These are phyloP conservation scores for Exophiala sideris DNA, from an alignment of 2,329 filamentous ascomycete species.

Conservation along the genomic window DNA sequence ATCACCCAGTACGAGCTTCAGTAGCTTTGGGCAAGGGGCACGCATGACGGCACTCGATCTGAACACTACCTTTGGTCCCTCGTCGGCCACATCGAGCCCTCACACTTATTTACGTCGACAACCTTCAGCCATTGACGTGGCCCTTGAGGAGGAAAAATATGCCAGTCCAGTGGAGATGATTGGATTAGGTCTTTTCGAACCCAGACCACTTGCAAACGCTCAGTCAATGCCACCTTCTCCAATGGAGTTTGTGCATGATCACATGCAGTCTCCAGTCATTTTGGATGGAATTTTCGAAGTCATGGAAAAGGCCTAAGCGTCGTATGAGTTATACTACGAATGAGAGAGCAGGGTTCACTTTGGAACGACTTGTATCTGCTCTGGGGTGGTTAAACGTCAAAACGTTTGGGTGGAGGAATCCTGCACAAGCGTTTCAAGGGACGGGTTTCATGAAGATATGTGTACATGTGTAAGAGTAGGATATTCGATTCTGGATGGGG, in stretches of 20 bases:
- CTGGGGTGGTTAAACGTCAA: neutral
- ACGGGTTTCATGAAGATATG: slow-evolving; percentile 8
- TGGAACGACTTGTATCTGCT: neutral
- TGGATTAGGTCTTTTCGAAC: slow-evolving; percentile 44
- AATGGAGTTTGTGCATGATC: slow-evolving; percentile 21
- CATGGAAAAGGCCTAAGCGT: slow-evolving; percentile 35
- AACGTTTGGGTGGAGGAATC: neutral
- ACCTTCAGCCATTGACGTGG: slow-evolving; percentile 44
- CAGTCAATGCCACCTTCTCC: slow-evolving; percentile 15
- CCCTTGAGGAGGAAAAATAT: slow-evolving; percentile 41
- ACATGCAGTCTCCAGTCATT: slow-evolving; percentile 31
- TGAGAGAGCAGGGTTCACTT: neutral
- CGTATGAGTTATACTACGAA: neutral
- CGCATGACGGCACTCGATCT: slow-evolving; percentile 29
- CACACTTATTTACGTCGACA: slow-evolving; percentile 38
- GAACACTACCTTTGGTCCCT: slow-evolving; percentile 25
- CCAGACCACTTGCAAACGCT: slow-evolving; percentile 35
- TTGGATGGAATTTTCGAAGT: slow-evolving; percentile 49
- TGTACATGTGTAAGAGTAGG: slow-evolving; percentile 2
- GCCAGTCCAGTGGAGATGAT: slow-evolving; percentile 39
- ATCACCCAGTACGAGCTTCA: slow-evolving; percentile 30
- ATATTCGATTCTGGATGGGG: neutral
- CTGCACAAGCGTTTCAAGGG: neutral
- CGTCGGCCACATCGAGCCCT: slow-evolving; percentile 7
- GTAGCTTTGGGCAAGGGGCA: slow-evolving; percentile 31